These are phyloP conservation scores for Pseudotsuga menziesii DNA, from an alignment of 75 land plant genomes.

Conservation along the genomic window DNA sequence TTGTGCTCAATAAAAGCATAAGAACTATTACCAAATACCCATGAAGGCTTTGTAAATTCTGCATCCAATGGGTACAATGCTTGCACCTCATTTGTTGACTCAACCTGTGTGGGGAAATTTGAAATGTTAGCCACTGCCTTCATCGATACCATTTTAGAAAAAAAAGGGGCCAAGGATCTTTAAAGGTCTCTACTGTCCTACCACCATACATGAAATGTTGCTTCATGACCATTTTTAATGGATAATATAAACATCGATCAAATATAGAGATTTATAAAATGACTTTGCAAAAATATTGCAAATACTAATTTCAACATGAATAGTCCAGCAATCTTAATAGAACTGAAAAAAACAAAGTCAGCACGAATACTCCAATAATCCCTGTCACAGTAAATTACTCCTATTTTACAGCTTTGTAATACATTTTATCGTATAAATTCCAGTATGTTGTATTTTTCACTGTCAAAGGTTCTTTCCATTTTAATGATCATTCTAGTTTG, in stretches of 20 bases:
- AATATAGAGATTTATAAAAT: too few relatives aligned
- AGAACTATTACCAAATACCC: slow-evolving; percentile 88
- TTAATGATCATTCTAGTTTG: background rate
- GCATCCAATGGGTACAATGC: slow-evolving; percentile 72
- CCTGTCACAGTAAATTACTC: too few relatives aligned
- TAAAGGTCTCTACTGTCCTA: background rate
- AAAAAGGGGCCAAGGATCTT: background rate
- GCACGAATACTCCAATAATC: too few relatives aligned
- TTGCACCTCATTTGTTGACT: slow-evolving; percentile 48
- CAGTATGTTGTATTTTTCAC: background rate
- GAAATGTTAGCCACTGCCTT: background rate
- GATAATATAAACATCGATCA: background rate
- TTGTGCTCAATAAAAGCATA: slow-evolving; percentile 50
- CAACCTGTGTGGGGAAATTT: slow-evolving; percentile 34
- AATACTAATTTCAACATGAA: background rate
- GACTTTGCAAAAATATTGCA: background rate
- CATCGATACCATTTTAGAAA: background rate
- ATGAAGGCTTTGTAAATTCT: slow-evolving; percentile 84
- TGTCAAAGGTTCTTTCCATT: background rate
- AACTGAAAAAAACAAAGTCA: too few relatives aligned
- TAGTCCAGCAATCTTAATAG: too few relatives aligned
- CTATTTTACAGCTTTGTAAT: background rate
- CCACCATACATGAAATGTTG: background rate
- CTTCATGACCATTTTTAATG: background rate
- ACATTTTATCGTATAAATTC: too few relatives aligned